phyloP scores from a whole-genome alignment of 257 asterid genomes.

The Haberlea rhodopensis region DNA sequence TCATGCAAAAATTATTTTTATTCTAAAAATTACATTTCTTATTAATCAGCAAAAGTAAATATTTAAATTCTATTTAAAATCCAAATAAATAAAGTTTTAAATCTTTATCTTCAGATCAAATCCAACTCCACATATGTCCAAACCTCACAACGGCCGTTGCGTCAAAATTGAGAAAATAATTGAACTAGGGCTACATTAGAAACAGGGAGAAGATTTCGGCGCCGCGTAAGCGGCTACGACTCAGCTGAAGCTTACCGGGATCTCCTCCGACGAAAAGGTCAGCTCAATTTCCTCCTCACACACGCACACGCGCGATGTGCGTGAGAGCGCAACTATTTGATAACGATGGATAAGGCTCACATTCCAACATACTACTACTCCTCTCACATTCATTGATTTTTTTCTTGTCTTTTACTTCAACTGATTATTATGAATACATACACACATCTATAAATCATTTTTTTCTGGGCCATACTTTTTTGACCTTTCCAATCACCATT shows the following conservation, averaged over 20 bases:
- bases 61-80: no score
- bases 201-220: constrained; percentile 17
- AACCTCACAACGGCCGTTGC: background rate
- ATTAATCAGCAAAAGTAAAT: no score
- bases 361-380: constrained; percentile 16
- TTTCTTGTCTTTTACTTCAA: constrained; percentile 23
- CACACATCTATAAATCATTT: background rate
- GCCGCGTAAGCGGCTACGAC: constrained; percentile 21
- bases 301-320: constrained; percentile 13
- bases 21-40: no score
- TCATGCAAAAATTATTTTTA: no score
- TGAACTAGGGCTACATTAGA: background rate
- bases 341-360: constrained; percentile 34
- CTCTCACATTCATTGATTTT: background rate
- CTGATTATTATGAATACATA: constrained; percentile 23
- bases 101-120: background rate
- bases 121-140: background rate
- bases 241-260: constrained; percentile 12
- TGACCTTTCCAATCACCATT: constrained; percentile 29
- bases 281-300: constrained; percentile 15
- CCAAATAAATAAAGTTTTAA: background rate
- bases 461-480: constrained; percentile 26
- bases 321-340: constrained; percentile 1
- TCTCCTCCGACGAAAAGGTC: constrained; percentile 25
- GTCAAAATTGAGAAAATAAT: background rate